Percentiles rank a stretch among this genome's conserved stretches.
Conservation (phyloP, 495 filamentous ascomycete genomes). For the Mytilinidion resinicola region DNA sequence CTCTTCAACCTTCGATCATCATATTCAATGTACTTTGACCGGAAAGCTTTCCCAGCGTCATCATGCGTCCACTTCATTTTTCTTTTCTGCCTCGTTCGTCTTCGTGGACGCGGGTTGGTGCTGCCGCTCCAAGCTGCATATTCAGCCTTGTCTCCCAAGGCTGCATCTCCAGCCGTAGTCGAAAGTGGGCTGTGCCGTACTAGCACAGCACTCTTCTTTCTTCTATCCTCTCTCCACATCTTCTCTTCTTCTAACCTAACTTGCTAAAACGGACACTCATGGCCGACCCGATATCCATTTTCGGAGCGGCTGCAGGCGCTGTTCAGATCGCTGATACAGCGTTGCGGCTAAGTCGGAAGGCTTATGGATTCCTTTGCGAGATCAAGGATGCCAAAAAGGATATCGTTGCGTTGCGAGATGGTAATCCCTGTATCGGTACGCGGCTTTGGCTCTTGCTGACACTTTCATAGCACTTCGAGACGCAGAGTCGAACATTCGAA, state of each 20-base stretch:
- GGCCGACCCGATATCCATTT: no score
- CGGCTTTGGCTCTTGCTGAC: background rate
- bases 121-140: background rate
- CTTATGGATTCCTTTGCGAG: constrained; percentile 5
- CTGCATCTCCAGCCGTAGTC: no score
- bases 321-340: constrained; percentile 11
- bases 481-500: constrained; percentile 3
- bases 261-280: no score
- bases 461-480: constrained; percentile 6
- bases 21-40: no score
- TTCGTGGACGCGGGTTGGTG: no score
- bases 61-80: no score
- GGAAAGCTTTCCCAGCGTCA: no score
- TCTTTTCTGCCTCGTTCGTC: no score
- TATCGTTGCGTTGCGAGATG: background rate
- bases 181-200: no score
- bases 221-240: background rate
- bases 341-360: constrained; percentile 3
- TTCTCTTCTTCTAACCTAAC: background rate
- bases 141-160: background rate
- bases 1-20: no score
- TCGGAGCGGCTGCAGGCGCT: constrained; percentile 4
- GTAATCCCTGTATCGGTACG: background rate
- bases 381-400: constrained; percentile 7
- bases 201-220: background rate